Base-by-base conservation (phyloP, 2,329 filamentous ascomycete species). In the Talaromyces sp. region DNA sequence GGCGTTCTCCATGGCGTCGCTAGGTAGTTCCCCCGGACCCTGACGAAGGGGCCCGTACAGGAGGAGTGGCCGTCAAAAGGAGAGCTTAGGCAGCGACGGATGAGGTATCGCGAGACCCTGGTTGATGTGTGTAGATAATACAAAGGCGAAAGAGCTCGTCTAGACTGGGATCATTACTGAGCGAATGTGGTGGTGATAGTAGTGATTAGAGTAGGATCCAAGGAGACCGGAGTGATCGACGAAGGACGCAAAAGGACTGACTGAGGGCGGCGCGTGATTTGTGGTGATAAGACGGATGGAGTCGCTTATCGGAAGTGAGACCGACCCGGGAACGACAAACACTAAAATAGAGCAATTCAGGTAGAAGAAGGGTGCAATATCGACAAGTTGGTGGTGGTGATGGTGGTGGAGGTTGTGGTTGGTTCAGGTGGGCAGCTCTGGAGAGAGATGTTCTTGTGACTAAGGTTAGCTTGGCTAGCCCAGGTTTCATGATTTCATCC, bases 1-100 rank as follows among this genome's bases (percentile, higher is more conserved):
- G 36, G 75, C 74, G 71, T 74, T 76, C 65, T 72, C 75, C 77
- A 78, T 78, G 71, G 75, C 77, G 78, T 78, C 70, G 67, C 73
- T 73, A 43, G 65, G 69, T 67, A 68, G 67, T 72, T 68, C 70
- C 73, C 70, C 70, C 70, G 74, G 71, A 70, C 72, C 71, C 73
- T 67, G 69, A 68, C 67, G 67, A 67, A 58, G 63, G 71, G 70
- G 66, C 69, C 67, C 67, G 71, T 70, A 67, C 72, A 49, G 56
- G 56, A 65, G 38, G 58, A 59, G 22, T 58, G 31, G 51, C 51
- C 38, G 58, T 54, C 58, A 36, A 61, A 54, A 34, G 38, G 56
- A 58, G 45, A 64, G 60, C 53, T 59, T 38, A 45, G 31, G 22
- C 53, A 60, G 61, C 51, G 34, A 54, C 40, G 61, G 22, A 40